A percentile compares a stretch with the other conserved stretches of the same genome.
Evolutionary conservation across 75 land plant genomes (phyloP).

Genomic region (Picea sitchensis): DNA sequence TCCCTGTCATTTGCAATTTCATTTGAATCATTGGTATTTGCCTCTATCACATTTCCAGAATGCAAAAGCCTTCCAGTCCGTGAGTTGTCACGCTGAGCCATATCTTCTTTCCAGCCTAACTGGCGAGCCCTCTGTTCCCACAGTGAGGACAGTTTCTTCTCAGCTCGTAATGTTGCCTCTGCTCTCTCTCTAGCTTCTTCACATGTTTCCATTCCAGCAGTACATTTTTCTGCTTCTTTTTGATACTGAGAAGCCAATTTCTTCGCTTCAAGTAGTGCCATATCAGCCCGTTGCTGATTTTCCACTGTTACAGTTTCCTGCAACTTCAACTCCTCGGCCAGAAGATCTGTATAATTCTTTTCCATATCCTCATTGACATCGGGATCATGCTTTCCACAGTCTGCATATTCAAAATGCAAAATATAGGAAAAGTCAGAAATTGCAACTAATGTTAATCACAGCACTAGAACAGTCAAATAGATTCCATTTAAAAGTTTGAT

Average conservation of each 20-base stretch:
- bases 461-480: no score
- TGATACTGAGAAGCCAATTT: slow-evolving; percentile 76
- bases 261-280: slow-evolving; percentile 65
- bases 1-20: background rate
- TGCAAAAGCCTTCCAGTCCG: background rate
- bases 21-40: background rate
- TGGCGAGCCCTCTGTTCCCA: slow-evolving; percentile 76
- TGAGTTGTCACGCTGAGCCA: background rate
- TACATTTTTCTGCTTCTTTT: slow-evolving; percentile 87
- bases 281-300: slow-evolving; percentile 60
- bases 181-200: slow-evolving; percentile 84
- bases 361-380: slow-evolving; percentile 68
- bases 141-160: slow-evolving; percentile 54
- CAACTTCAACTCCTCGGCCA: slow-evolving; percentile 75
- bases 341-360: slow-evolving; percentile 64
- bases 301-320: slow-evolving; percentile 67
- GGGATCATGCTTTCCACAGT: slow-evolving; percentile 71
- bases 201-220: slow-evolving; percentile 77
- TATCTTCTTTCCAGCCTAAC: slow-evolving; percentile 68
- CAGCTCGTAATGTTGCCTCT: slow-evolving; percentile 50
- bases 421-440: no score
- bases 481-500: no score
- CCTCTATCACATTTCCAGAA: background rate
- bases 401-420: slow-evolving; percentile 18
- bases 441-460: no score